Evolutionary conservation across 2,329 filamentous ascomycete genomes (phyloP), one percentile per base, ranked within the genome.

Genomic region (Orbilia ellipsospora): DNA sequence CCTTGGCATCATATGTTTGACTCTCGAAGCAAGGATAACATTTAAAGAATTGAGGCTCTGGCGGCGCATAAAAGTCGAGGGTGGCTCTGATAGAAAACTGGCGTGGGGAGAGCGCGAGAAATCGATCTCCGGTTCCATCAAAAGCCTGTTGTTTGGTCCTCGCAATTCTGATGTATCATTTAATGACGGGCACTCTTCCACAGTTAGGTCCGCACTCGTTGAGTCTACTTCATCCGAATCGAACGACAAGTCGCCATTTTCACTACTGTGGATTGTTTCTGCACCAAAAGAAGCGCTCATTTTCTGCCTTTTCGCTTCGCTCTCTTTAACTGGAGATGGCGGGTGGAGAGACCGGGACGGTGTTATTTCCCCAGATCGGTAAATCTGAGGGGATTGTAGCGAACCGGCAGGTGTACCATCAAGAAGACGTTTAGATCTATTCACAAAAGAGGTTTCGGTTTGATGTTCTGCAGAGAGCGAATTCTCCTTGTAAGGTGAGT

Each of bases 1-100:
- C 54, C 52, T 74, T 23, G 70, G 70, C 63, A 74, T 74, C 70
- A 74, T 74, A 54, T 74, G 70, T n/a, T 52, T 63, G 20, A 74
- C 70, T 18, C 61, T 74, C 2, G 70, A 65, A 26, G 70, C 70
- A 13, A 74, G 36, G 4, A 74, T 74, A 12, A 74, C 70, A 55
- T 74, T 74, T 16, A 74, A 45, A n/a, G 70, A 74, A 54, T 63
- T 57, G 23, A 68, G 42, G 18, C 57, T 68, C 18, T 54, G 59
- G 20, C 45, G 52, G 31, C 60, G 60, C 23, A 60, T 72, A 51
- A 55, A 65, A 13, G 57, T 48, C 16, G 66, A 72, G 16, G 64
- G 52, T 12, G 67, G 52, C 8, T 72, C 60, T 20, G 70, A 74
- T 1, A 62, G 20, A 36, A 74, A 74, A 52, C 54, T 67, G 15